Percentiles rank a stretch among this genome's conserved stretches.
phyloP scores from a whole-genome alignment of 2,329 filamentous ascomycete species.

The Ophiocordyceps camponoti-floridani region DNA sequence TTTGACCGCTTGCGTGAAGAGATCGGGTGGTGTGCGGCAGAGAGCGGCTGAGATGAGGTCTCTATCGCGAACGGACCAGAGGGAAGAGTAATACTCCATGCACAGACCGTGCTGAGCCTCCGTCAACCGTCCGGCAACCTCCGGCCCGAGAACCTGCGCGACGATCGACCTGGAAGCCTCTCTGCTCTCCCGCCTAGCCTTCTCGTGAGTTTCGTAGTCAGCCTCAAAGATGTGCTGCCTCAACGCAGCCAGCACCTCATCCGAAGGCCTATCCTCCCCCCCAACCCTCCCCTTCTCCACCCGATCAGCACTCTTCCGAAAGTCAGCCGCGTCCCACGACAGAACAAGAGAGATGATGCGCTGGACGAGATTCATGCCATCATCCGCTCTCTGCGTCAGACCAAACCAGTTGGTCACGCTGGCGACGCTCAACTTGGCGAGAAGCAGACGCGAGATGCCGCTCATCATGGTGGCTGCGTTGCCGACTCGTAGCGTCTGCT shows the following conservation, averaged over 20 bases:
- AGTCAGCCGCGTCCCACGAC: slow-evolving; percentile 54
- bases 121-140: slow-evolving; percentile 31
- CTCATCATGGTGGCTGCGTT: slow-evolving; percentile 73
- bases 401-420: slow-evolving; percentile 68
- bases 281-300: slow-evolving; percentile 46
- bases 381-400: slow-evolving; percentile 49
- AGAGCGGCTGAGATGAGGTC: slow-evolving; percentile 48
- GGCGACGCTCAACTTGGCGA: slow-evolving; percentile 62
- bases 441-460: slow-evolving; percentile 51
- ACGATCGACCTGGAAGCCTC: slow-evolving; percentile 40
- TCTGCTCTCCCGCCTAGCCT: slow-evolving; percentile 36
- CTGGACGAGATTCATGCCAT: slow-evolving; percentile 69
- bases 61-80: slow-evolving; percentile 58
- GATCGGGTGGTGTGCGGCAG: slow-evolving; percentile 52
- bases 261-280: slow-evolving; percentile 28
- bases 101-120: slow-evolving; percentile 45
- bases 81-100: slow-evolving; percentile 51
- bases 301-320: slow-evolving; percentile 44
- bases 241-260: slow-evolving; percentile 43
- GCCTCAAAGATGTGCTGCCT: slow-evolving; percentile 37
- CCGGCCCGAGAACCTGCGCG: slow-evolving; percentile 36
- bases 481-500: slow-evolving; percentile 56
- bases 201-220: slow-evolving; percentile 37
- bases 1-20: slow-evolving; percentile 49
- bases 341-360: slow-evolving; percentile 57